Conservation (phyloP, 1,284 basidiomycete genomes). For the Boletellus sp. region DNA sequence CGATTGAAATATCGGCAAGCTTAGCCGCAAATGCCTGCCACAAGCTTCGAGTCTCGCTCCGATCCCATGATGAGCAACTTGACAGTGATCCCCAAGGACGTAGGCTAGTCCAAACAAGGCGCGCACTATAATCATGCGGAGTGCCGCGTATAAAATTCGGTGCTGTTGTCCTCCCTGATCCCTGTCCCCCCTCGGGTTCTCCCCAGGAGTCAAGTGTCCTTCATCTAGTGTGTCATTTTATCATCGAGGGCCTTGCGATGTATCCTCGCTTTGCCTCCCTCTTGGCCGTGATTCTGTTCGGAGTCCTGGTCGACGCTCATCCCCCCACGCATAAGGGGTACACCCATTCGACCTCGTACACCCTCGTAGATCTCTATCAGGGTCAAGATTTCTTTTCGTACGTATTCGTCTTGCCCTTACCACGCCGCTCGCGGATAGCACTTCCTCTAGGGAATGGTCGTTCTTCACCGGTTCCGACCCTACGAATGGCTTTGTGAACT, state of each 20-base stretch:
- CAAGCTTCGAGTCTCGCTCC: no score
- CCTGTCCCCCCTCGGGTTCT: background rate
- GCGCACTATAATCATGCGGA: no score
- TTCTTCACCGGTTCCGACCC: slow-evolving; percentile 64
- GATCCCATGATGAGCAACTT: no score
- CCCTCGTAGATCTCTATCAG: slow-evolving; percentile 19
- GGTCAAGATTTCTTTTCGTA: slow-evolving; percentile 21
- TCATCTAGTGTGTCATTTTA: background rate
- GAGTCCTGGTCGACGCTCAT: background rate
- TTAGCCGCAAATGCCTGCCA: no score
- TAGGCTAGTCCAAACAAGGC: no score
- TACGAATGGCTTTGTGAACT: slow-evolving; percentile 62
- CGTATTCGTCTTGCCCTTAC: slow-evolving; percentile 3
- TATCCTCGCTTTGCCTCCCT: slow-evolving; percentile 1
- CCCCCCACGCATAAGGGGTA: no score
- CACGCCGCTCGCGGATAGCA: background rate
- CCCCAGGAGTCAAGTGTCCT: background rate
- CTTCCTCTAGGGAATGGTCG: slow-evolving; percentile 49
- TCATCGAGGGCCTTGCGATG: slow-evolving; percentile 3
- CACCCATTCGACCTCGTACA: slow-evolving; percentile 7
- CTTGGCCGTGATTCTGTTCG: slow-evolving; percentile 6
- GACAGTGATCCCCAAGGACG: no score
- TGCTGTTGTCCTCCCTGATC: no score
- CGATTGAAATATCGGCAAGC: no score
- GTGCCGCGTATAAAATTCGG: background rate